Conservation (phyloP, 345 rosid genomes). For the Pistacia atlantica region DNA sequence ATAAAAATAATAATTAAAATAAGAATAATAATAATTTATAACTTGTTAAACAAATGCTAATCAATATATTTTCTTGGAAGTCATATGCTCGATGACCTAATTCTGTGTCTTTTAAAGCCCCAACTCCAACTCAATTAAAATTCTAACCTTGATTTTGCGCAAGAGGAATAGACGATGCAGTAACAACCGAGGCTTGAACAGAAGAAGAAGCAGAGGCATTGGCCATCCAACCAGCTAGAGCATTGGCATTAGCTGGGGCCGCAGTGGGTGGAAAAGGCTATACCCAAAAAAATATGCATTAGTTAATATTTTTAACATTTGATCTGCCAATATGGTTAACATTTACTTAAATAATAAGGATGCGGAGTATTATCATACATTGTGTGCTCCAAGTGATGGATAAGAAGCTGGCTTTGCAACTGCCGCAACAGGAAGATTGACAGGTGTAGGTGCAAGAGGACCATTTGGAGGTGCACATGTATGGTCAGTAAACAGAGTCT, state of each 20-base stretch:
- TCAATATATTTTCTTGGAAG: not conserved
- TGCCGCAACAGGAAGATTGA: constrained; percentile 59
- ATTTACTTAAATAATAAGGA: not conserved
- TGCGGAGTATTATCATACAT: constrained; percentile 42
- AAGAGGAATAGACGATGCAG: constrained; percentile 74
- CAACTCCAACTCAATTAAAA: constrained; percentile 1
- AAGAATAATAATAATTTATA: not conserved
- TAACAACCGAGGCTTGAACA: constrained; percentile 85
- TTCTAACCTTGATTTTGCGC: constrained; percentile 77
- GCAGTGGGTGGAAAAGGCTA: constrained; percentile 69
- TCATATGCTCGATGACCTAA: not conserved
- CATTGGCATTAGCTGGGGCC: constrained; percentile 56
- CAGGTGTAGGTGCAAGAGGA: constrained; percentile 65
- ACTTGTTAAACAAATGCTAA: not conserved
- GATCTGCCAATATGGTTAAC: not conserved
- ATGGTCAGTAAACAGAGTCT: constrained; percentile 78
- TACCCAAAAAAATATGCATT: constrained; percentile 6
- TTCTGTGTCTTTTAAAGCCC: not conserved
- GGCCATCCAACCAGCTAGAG: constrained; percentile 90
- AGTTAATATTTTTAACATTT: constrained; percentile 2
- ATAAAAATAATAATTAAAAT: no score
- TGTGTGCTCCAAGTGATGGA: constrained; percentile 57
- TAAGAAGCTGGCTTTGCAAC: constrained; percentile 59
- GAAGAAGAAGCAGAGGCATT: constrained; percentile 73
- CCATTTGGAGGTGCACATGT: constrained; percentile 68